Percentiles rank a stretch among this genome's conserved stretches.
These are phyloP conservation scores for Auricularia sp. DNA, from an alignment of 768 basidiomycete genomes.

Conservation along the genomic window DNA sequence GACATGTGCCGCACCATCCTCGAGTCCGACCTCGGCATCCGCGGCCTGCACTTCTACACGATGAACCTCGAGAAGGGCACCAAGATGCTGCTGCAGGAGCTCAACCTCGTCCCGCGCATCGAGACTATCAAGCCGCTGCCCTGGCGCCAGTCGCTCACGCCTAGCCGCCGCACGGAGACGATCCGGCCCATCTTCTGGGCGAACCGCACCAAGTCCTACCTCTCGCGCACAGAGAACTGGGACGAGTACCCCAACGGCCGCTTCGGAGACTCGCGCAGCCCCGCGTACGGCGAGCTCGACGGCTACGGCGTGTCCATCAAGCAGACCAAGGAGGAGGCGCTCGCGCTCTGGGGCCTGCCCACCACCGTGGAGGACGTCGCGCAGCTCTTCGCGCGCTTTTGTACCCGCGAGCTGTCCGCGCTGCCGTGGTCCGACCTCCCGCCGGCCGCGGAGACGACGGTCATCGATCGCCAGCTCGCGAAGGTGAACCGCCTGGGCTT, in stretches of 20 bases:
- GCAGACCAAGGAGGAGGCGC: slow-evolving; percentile 78
- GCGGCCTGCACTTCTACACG: slow-evolving; percentile 91
- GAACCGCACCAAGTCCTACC: slow-evolving; percentile 88
- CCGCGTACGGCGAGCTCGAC: slow-evolving; percentile 96
- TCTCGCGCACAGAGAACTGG: slow-evolving; percentile 96
- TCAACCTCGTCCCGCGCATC: slow-evolving; percentile 75
- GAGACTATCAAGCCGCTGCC: slow-evolving; percentile 93
- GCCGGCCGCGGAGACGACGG: slow-evolving; percentile 71
- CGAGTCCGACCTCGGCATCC: slow-evolving; percentile 67
- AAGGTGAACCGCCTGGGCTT: slow-evolving; percentile 87
- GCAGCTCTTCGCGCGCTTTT: slow-evolving; percentile 75
- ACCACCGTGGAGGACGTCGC: slow-evolving; percentile 53
- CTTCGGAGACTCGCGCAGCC: slow-evolving; percentile 94
- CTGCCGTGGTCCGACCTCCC: slow-evolving; percentile 94
- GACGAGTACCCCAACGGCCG: slow-evolving; percentile 99
- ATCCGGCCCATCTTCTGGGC: slow-evolving; percentile 99
- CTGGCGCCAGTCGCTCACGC: slow-evolving; percentile 93
- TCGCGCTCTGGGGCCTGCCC: slow-evolving; percentile 83
- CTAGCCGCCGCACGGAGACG: slow-evolving; percentile 78
- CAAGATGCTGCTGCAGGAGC: slow-evolving; percentile 87
- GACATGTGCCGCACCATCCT: slow-evolving; percentile 89
- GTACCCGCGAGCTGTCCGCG: slow-evolving; percentile 55
- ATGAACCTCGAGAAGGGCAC: slow-evolving; percentile 96
- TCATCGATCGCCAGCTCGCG: slow-evolving; percentile 69
- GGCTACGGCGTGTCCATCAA: slow-evolving; percentile 92